Evolutionary conservation across 2,329 filamentous ascomycete genomes (phyloP).

Genomic region (Venturia asperata): DNA sequence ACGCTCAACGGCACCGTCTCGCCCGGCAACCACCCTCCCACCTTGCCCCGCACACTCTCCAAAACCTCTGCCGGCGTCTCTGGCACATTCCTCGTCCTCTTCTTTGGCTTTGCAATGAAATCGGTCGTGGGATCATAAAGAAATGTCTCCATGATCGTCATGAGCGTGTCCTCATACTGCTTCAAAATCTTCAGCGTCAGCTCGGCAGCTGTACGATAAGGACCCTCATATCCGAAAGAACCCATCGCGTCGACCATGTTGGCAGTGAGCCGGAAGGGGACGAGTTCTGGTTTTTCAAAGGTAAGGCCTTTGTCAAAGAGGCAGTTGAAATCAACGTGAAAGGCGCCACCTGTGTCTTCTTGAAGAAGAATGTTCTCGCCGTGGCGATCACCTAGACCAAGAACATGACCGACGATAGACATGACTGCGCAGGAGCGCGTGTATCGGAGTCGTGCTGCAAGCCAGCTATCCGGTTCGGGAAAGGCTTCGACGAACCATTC

Average conservation of each 20-base stretch:
- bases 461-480: constrained; percentile 87
- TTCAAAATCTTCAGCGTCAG: constrained; percentile 76
- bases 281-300: constrained; percentile 87
- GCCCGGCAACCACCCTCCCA: constrained; percentile 72
- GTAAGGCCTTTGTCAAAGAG: constrained; percentile 97
- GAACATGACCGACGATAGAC: constrained; percentile 97
- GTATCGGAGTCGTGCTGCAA: constrained; percentile 79
- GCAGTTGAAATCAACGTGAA: constrained; percentile 99
- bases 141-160: constrained; percentile 96
- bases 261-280: constrained; percentile 94
- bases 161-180: constrained; percentile 89
- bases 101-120: constrained; percentile 57
- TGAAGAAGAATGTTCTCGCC: constrained; percentile 96
- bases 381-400: constrained; percentile 88
- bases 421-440: constrained; percentile 94
- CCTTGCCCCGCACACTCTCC: constrained; percentile 79
- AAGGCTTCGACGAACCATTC: constrained; percentile 96
- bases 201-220: constrained; percentile 86
- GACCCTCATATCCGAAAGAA: constrained; percentile 82
- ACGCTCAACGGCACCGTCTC: constrained; percentile 91
- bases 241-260: constrained; percentile 99
- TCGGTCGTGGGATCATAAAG: constrained; percentile 95
- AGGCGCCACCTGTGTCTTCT: constrained; percentile 84
- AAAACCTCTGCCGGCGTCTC: constrained; percentile 73
- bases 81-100: constrained; percentile 49